Evolutionary conservation across 345 rosid species (phyloP), one percentile per base, ranked within the genome.

Genomic region (Crucihimalaya himalaica): DNA sequence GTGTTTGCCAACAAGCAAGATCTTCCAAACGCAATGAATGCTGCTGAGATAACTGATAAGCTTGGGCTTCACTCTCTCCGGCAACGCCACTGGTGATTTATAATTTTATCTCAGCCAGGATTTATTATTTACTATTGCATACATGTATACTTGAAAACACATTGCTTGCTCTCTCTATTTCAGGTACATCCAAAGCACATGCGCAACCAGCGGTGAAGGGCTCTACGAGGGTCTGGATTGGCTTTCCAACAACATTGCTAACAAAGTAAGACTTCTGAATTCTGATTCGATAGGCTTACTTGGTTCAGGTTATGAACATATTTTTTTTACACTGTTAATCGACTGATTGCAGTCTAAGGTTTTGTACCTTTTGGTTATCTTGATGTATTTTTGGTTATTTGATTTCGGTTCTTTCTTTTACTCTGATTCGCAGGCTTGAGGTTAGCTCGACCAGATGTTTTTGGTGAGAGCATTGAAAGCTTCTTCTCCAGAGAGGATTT

Each of bases 1-100:
- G 90, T 86, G 47, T 84, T 86, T 65, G 90, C 90, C n/a, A 86
- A 86, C 85, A 86, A 86, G n/a, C 88, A 86, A 42, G 90, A 86
- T 81, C 88, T 86, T 80, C 88, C 90, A 39, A 86, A 86, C 63
- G 90, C 87, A 57, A 86, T 86, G 89, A 86, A 86, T 71, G 89
- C 89, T 43, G 89, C 89, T 18, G 89, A 86, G 80, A 86, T 86
- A 27, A 86, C 89, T 55, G 89, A 86, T 65, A 86, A 86, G 87
- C 88, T 86, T 37, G 87, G 89, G 54, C 86, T 86, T 21, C 87
- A 86, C 73, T 86, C 89, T 51, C 87, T 86, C 62, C 83, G 88
- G 2, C 88, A 86, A 66, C 90, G 90, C 69, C 85, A 86, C 73
- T 86, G 89, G 89, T 86, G 65, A 59, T 51, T 53, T 50, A 65